Conservation (phyloP, 768 basidiomycete genomes). For the Suillus occidentalis region DNA sequence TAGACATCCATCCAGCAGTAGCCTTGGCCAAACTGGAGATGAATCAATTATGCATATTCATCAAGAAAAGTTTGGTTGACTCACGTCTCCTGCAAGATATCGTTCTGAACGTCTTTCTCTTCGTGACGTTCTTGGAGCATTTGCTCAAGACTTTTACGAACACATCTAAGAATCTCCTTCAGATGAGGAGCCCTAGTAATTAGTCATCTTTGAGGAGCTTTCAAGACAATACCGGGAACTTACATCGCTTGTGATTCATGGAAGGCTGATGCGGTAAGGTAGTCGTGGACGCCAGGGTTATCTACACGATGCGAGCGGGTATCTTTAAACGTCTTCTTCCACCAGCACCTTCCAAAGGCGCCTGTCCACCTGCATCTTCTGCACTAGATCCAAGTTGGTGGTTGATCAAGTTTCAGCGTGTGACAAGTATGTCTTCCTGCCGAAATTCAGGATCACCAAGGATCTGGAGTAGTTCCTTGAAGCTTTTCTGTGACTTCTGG, state of each 20-base stretch:
- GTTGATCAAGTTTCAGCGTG: conserved; percentile 1
- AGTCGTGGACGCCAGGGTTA: conserved; percentile 9
- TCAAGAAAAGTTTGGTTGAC: too few relatives aligned
- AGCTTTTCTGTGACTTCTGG: conserved; percentile 21
- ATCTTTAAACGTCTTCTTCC: conserved; percentile 13
- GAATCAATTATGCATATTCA: too few relatives aligned
- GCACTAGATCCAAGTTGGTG: conserved; percentile 1
- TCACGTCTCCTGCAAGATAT: too few relatives aligned
- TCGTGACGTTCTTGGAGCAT: too few relatives aligned
- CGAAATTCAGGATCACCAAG: conserved; percentile 6
- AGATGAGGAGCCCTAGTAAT: too few relatives aligned
- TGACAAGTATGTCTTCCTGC: conserved; percentile 1
- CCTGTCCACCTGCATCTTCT: background rate
- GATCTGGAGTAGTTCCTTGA: conserved; percentile 14
- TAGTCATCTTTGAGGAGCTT: too few relatives aligned
- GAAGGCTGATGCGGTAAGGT: background rate
- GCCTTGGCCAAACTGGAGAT: too few relatives aligned
- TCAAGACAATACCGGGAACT: too few relatives aligned
- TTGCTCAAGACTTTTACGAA: too few relatives aligned
- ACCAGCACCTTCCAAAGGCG: conserved; percentile 15
- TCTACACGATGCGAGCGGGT: conserved; percentile 9
- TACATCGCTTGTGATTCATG: too few relatives aligned
- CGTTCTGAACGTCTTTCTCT: too few relatives aligned
- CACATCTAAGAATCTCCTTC: too few relatives aligned
- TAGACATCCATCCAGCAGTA: conserved; percentile 22